These are phyloP conservation scores for Colletotrichum tropicale DNA, from an alignment of 2,329 filamentous ascomycete species.

Conservation along the genomic window DNA sequence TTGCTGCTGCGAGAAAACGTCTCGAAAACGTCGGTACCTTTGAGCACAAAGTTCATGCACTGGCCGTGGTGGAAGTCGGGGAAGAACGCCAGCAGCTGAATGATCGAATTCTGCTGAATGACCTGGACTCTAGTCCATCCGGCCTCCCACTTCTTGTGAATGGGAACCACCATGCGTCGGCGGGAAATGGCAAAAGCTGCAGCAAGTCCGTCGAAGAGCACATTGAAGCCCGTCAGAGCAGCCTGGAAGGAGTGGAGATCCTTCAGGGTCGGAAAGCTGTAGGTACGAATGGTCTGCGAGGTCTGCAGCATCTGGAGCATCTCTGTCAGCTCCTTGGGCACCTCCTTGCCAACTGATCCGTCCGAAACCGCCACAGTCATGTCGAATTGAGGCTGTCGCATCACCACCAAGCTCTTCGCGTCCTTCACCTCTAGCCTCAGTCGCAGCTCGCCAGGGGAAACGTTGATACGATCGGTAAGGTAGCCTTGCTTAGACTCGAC, in stretches of 20 bases:
- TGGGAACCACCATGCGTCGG: constrained; percentile 86
- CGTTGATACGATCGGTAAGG: constrained; percentile 82
- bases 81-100: constrained; percentile 86
- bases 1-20: constrained; percentile 67
- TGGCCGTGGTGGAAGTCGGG: constrained; percentile 86
- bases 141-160: constrained; percentile 94
- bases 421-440: constrained; percentile 68
- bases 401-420: constrained; percentile 66
- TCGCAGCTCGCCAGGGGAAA: constrained; percentile 76
- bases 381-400: constrained; percentile 77
- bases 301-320: constrained; percentile 64
- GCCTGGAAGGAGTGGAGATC: constrained; percentile 81
- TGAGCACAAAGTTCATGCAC: constrained; percentile 87
- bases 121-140: constrained; percentile 81
- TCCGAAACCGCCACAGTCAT: constrained; percentile 78
- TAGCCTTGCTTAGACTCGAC: constrained; percentile 78
- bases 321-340: constrained; percentile 67
- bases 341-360: constrained; percentile 64
- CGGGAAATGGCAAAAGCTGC: constrained; percentile 81
- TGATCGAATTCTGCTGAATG: constrained; percentile 74
- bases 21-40: constrained; percentile 84
- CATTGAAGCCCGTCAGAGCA: constrained; percentile 79
- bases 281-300: constrained; percentile 71
- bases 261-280: constrained; percentile 67
- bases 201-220: constrained; percentile 76